Evolutionary conservation across 768 basidiomycete species (phyloP).

Genomic region (Suillus weaverae): DNA sequence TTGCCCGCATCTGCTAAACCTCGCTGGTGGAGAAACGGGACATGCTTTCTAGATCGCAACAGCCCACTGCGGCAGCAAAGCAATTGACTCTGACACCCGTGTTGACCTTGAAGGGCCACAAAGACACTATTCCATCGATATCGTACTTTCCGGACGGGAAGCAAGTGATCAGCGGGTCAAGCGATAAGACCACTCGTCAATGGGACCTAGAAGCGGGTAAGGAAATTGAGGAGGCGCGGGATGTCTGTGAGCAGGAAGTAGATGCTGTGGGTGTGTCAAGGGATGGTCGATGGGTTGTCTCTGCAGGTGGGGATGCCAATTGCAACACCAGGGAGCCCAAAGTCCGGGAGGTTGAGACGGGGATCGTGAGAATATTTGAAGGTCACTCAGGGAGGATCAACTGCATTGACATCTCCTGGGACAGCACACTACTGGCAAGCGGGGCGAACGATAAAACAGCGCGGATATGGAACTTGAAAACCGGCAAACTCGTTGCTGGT

Average conservation of each 20-base stretch:
- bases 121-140: not conserved
- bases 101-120: not conserved
- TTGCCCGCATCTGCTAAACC: not conserved
- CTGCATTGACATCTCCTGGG: not conserved
- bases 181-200: not conserved
- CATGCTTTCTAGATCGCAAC: not conserved
- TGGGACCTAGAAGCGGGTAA: not conserved
- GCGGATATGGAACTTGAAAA: not conserved
- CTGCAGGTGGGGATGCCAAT: not conserved
- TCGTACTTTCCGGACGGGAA: not conserved
- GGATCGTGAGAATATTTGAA: not conserved
- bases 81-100: not conserved
- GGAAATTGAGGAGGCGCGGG: not conserved
- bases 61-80: not conserved
- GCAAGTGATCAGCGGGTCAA: not conserved
- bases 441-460: not conserved
- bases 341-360: not conserved
- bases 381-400: not conserved
- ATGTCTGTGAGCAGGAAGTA: not conserved
- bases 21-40: not conserved
- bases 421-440: not conserved
- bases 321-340: not conserved
- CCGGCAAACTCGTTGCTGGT: not conserved
- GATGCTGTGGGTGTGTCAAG: not conserved
- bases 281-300: not conserved